Percentiles rank a stretch among this genome's conserved stretches.
phyloP scores from a whole-genome alignment of 176 grass and related monocot species.

The Eleusine coracana region DNA sequence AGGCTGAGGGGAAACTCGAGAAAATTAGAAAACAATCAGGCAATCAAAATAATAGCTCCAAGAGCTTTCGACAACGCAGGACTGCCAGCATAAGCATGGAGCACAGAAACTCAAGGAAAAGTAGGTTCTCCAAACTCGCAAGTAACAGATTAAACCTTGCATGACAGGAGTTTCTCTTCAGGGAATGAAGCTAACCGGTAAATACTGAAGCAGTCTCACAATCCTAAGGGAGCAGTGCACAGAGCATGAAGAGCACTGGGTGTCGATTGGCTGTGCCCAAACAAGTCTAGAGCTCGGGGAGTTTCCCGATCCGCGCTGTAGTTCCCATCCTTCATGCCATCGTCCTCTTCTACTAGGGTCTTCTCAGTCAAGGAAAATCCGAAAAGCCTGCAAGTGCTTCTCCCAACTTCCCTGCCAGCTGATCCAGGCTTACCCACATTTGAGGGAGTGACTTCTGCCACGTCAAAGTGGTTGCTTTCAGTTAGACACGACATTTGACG shows the following conservation, averaged over 20 bases:
- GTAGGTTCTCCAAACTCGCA: background rate
- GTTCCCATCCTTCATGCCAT: conserved; percentile 32
- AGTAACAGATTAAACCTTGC: background rate
- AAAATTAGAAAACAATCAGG: too few species aligned
- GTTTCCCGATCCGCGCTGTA: background rate
- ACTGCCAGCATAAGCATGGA: background rate
- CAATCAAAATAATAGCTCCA: too few species aligned
- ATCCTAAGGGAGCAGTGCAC: conserved; percentile 52
- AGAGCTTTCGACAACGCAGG: background rate
- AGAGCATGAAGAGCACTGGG: conserved; percentile 49
- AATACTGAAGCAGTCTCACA: conserved; percentile 34
- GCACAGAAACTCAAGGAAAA: background rate
- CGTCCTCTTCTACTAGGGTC: conserved; percentile 45
- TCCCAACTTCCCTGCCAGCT: background rate
- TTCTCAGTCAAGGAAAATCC: conserved; percentile 82
- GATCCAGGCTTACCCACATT: conserved; percentile 13
- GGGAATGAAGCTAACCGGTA: background rate
- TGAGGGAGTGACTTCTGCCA: conserved; percentile 15
- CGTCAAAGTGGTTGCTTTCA: conserved; percentile 27
- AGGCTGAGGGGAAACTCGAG: too few species aligned
- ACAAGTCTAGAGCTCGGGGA: conserved; percentile 46
- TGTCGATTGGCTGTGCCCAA: conserved; percentile 38
- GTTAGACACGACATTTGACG: conserved; percentile 28
- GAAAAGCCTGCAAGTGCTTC: conserved; percentile 67
- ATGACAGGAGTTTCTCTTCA: background rate